Conservation (phyloP, 768 basidiomycete genomes). For the Favolaschia claudopus region DNA sequence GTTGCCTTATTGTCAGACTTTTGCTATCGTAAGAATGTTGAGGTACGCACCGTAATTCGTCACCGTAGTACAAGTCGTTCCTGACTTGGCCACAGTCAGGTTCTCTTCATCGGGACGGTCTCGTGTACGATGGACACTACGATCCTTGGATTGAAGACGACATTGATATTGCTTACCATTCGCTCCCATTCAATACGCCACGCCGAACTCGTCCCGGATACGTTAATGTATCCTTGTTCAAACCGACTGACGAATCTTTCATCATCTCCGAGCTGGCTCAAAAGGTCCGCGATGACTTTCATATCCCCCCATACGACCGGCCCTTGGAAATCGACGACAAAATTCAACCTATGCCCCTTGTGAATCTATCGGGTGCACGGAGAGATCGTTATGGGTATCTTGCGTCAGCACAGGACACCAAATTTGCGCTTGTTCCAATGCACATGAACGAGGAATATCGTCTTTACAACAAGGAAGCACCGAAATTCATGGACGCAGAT, state of each 20-base stretch:
- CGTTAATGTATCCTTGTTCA: constrained; percentile 5
- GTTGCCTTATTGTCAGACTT: constrained; percentile 3
- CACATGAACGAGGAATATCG: constrained; percentile 6
- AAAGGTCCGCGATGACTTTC: not conserved
- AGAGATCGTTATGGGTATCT: not conserved
- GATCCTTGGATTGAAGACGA: constrained; percentile 8
- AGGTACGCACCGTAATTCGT: not conserved
- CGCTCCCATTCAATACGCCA: not conserved
- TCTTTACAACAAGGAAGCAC: not conserved
- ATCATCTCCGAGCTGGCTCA: not conserved
- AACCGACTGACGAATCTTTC: not conserved
- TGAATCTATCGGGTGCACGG: not conserved
- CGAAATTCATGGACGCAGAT: not conserved
- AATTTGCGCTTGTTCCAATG: not conserved
- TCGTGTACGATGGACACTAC: constrained; percentile 5
- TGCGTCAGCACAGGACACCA: not conserved
- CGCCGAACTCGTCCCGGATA: constrained; percentile 1
- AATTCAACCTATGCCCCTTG: not conserved
- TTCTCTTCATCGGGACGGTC: not conserved
- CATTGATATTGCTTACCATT: constrained; percentile 3
- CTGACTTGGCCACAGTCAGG: no score
- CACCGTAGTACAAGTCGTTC: no score
- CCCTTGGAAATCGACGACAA: not conserved
- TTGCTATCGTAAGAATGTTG: constrained; percentile 13
- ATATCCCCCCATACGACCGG: not conserved